Base-by-base conservation (phyloP, 305 asterid species). In the Fraxinus angustifolia region DNA sequence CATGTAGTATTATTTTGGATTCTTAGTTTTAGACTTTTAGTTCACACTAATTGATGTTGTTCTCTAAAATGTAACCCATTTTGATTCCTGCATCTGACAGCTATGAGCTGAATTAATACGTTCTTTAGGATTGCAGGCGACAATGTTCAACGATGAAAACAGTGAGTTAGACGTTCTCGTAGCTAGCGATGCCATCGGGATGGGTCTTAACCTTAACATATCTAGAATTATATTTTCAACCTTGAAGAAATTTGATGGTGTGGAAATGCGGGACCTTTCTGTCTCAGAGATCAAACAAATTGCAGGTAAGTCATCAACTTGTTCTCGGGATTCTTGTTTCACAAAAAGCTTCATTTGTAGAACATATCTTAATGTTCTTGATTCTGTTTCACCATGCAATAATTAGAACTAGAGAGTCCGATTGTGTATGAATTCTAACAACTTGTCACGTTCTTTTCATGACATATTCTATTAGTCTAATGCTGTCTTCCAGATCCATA, bases 131-230 rank as follows among this genome's bases (percentile, higher is more conserved):
- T 86, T 91, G 91, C 97, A 94, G 99, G 99, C 99, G 36, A 91
- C 92, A 75, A 91, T 92, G 95, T 96, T 96, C 95, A 96, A 96
- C 36, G 98, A 91, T 80, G 97, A 91, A 75, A 89, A 87, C 85
- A 94, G 86, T 86, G 92, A 90, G 48, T 90, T 92, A 77, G 97
- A 94, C 86, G 95, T 96, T 85, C 98, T 96, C 58, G 98, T 94
- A 75, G 96, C 99, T 30, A 96, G 97, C 80, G 99, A 96, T 87
- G 99, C 98, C 76, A 94, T 94, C 81, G 99, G 99, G 83, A 94
- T 96, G 99, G 99, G 99, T 86, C 97, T 94, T 87, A 96, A 96
- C 90, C 97, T 96, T 53, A 94, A 96, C 85, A 96, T 92, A 80
- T 96, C 98, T 70, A 91, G 99, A 89, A 92, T 96, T 40, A 88